These are phyloP conservation scores for Toxicodendron radicans DNA, from an alignment of 345 rosid genomes.

Conservation along the genomic window DNA sequence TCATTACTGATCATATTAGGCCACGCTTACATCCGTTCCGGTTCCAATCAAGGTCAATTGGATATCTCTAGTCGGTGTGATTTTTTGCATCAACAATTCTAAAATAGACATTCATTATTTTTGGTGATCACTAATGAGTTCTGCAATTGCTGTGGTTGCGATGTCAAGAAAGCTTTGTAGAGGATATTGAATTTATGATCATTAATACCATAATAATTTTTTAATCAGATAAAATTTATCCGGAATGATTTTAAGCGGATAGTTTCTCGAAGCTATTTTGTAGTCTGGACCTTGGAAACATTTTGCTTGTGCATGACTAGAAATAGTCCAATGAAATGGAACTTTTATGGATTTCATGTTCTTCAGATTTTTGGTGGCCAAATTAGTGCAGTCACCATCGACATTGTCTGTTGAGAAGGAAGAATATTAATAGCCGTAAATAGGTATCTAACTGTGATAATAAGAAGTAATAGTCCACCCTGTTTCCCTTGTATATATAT, in stretches of 20 bases:
- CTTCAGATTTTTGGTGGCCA: neutral
- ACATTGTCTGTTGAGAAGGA: slow-evolving; percentile 5
- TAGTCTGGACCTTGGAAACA: no score
- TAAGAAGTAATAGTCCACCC: slow-evolving; percentile 30
- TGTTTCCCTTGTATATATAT: no score
- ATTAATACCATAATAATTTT: neutral
- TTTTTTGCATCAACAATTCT: no score
- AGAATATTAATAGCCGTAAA: neutral
- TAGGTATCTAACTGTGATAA: slow-evolving; percentile 26
- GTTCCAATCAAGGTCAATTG: no score
- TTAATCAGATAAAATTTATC: neutral
- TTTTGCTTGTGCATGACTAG: neutral
- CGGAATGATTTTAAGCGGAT: neutral
- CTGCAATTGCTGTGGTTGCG: neutral
- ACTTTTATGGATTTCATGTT: no score
- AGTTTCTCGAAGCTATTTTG: neutral
- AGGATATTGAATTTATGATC: neutral
- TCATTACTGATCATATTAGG: no score
- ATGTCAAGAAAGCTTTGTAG: neutral
- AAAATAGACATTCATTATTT: no score
- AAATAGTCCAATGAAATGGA: no score
- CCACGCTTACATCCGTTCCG: no score
- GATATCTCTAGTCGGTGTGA: no score
- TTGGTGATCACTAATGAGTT: neutral
- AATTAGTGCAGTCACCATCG: neutral